Percentiles rank a stretch among this genome's conserved stretches.
Conservation (phyloP, 805 yeast species). For the Brettanomyces custersianus region DNA sequence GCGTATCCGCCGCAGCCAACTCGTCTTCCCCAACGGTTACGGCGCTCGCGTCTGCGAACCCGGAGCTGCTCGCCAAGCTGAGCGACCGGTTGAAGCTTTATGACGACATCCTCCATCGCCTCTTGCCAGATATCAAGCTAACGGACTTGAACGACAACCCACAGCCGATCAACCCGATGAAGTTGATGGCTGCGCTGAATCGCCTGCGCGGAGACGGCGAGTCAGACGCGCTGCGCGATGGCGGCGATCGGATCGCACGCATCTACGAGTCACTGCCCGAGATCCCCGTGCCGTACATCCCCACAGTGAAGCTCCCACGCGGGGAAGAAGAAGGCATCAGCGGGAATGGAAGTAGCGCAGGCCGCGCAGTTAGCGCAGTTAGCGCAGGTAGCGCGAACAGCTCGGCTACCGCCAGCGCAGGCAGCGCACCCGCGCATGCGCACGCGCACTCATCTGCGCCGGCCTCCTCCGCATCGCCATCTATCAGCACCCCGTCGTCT, state of each 20-base stretch:
- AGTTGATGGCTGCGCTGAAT: constrained; percentile 22
- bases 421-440: background rate
- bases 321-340: background rate
- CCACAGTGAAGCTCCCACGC: constrained; percentile 12
- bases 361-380: background rate
- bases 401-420: too few relatives aligned
- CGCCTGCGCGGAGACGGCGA: constrained; percentile 17
- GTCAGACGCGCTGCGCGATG: constrained; percentile 10
- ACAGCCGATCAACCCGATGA: constrained; percentile 25
- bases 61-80: constrained; percentile 22
- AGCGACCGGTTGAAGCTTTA: constrained; percentile 23
- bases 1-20: constrained; percentile 11
- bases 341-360: constrained; percentile 3
- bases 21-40: constrained; percentile 5
- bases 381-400: background rate
- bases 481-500: constrained; percentile 12
- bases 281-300: constrained; percentile 21
- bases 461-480: background rate
- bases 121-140: constrained; percentile 24
- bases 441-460: background rate
- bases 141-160: constrained; percentile 25
- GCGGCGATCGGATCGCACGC: constrained; percentile 17
- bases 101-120: constrained; percentile 24
- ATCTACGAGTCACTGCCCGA: constrained; percentile 23
- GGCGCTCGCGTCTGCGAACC: constrained; percentile 9